Evolutionary conservation across 768 basidiomycete genomes (phyloP).

Genomic region (Hygrocybe coccinea): DNA sequence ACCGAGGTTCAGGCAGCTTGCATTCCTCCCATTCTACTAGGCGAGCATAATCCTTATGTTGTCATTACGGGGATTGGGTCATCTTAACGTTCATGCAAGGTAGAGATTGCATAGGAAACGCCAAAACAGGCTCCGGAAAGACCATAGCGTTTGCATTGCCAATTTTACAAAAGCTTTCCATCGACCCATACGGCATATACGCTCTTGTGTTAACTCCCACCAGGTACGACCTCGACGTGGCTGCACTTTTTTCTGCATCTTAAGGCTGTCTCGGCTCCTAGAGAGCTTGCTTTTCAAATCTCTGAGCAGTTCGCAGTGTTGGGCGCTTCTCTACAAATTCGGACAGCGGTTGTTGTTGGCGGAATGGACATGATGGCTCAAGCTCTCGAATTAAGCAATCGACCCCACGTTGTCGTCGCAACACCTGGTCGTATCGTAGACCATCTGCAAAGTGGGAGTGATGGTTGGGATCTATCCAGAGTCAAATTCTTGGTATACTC

Average conservation of each 20-base stretch:
- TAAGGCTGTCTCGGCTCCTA: constrained; percentile 25
- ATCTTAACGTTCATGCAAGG: constrained; percentile 42
- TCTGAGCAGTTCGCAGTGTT: constrained; percentile 93
- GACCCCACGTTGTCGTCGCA: constrained; percentile 91
- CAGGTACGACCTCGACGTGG: constrained; percentile 46
- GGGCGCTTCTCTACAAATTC: constrained; percentile 73
- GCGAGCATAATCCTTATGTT: constrained; percentile 36
- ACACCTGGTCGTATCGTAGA: constrained; percentile 96
- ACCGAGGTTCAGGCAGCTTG: constrained; percentile 89
- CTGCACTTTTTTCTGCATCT: background rate
- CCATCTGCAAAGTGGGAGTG: constrained; percentile 69
- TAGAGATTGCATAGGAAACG: constrained; percentile 94
- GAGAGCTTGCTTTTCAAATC: constrained; percentile 96
- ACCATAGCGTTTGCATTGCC: constrained; percentile 96
- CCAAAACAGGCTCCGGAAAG: constrained; percentile 97
- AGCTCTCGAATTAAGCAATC: constrained; percentile 75
- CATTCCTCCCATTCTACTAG: constrained; percentile 79
- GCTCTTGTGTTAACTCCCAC: constrained; percentile 93
- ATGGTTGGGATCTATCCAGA: constrained; percentile 79
- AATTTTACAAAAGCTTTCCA: constrained; percentile 81
- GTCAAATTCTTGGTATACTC: constrained; percentile 72
- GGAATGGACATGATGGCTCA: constrained; percentile 99
- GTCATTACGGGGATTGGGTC: background rate
- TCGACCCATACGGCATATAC: constrained; percentile 92
- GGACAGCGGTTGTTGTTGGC: constrained; percentile 87